Evolutionary conservation across 768 basidiomycete genomes (phyloP), one percentile per base, ranked within the genome.

Genomic region (Xerocomellus chrysenteron): DNA sequence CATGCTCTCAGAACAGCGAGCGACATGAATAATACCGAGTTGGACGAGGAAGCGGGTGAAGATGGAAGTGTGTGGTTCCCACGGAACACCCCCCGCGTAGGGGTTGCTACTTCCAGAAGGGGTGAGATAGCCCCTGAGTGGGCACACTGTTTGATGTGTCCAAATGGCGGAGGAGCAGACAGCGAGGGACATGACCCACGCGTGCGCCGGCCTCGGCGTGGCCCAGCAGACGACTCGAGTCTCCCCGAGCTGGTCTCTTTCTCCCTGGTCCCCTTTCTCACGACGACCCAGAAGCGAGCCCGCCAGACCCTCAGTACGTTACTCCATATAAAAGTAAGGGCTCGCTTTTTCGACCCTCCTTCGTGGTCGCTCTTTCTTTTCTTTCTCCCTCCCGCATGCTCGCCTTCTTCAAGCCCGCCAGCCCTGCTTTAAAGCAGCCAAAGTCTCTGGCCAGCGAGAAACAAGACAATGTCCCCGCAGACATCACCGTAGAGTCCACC

Each of bases 1-100:
- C 32, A 57, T 51, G 69, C 62, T 58, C 69, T 74, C 41, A 79
- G 65, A 8, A 68, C 55, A 61, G 68, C 64, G 64, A 83, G 75
- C 64, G 82, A 80, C 83, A 85, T 70, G 43, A 9, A 8, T 12
- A 30, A 30, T 30, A 7, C 30, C 30, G 17, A 21, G 33, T 24
- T 19, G 17, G 17, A 16, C 19, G 13, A 12, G 26, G 26, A 14
- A 42, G 40, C 43, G 24, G 47, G 7, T 2, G 30, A 36, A 14
- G 32, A 39, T 26, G 41, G 35, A 14, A 5, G 26, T 14, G 30
- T 7, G 8, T 11, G 0, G 9, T 57, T 61, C 58, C 33, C 62
- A 67, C 62, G 35, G n/a, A 24, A 5, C 35, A 63, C 65, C 65
- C 58, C 62, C 52, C 12, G 0, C 1, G 7, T 50, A 37, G 55